Base-by-base conservation (phyloP, 257 asterid species). In the Solanum chmielewskii region DNA sequence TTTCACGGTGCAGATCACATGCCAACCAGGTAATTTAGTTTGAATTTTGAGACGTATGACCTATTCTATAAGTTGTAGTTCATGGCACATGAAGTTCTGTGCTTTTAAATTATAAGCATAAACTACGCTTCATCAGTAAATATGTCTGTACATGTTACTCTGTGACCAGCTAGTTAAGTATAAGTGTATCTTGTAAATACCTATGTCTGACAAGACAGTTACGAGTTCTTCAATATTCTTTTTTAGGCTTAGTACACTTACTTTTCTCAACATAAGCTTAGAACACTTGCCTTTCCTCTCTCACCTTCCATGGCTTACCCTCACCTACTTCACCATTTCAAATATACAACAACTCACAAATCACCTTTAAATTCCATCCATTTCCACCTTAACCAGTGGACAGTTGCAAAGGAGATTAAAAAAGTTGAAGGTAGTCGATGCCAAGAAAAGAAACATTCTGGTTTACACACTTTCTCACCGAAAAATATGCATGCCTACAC, bases 1-100 rank as follows among this genome's bases (percentile, higher is more conserved):
- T 35, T 70, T 70, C 77, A 70, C 77, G 77, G 37, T 35, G 99
- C 87, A 86, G 90, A 87, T 75, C 84, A 91, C 90, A 94, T 85
- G 88, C 94, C 87, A 94, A 92, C 91, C 99, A 96, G 98, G 99
- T 94, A 87, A 27, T n/a, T 59, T 20, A 4, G 59, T 64, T 62
- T 44, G 76, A 85, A 52, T 56, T 20, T 27, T 44, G 52, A 25
- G 59, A 80, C 31, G 14, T 25, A 68, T 56, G 73, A 83, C 39
- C 41, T 10, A 35, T 85, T 41, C 31, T 37, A 41, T 7, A 44
- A 42, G 7, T 20, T 56, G 49, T 52, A 35, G 1, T 39, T 39
- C 37, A 33, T 33, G 37, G 37, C 37, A 33, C 37, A 33, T 33
- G 37, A 35, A 35, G 37, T 35, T 35, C 6, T 35, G 37, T 33